Percentiles rank a stretch among this genome's conserved stretches.
Evolutionary conservation across 2,329 filamentous ascomycete species (phyloP).

Genomic region (Blastomyces parvus): DNA sequence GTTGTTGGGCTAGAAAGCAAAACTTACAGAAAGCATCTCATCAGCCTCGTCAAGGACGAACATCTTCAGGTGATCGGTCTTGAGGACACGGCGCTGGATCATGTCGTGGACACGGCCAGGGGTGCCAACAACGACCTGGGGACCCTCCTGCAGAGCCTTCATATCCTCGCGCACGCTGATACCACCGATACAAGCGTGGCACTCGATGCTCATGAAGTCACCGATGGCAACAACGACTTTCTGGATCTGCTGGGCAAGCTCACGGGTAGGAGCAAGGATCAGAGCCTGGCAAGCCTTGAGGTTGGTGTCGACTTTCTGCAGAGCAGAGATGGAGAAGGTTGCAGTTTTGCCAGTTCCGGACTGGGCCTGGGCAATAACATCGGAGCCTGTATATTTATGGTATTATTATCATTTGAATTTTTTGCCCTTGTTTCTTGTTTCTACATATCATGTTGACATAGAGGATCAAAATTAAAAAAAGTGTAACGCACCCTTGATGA

Average conservation of each 20-base stretch:
- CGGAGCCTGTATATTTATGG: slow-evolving; percentile 56
- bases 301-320: slow-evolving; percentile 95
- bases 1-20: background rate
- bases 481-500: slow-evolving; percentile 79
- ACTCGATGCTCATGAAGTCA: slow-evolving; percentile 99
- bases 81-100: slow-evolving; percentile 96
- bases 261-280: slow-evolving; percentile 94
- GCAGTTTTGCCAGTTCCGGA: slow-evolving; percentile 99
- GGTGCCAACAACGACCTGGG: slow-evolving; percentile 94
- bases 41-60: slow-evolving; percentile 99
- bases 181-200: slow-evolving; percentile 98
- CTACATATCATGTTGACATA: background rate
- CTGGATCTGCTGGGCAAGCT: slow-evolving; percentile 98
- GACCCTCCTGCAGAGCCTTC: slow-evolving; percentile 91
- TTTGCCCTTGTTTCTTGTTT: background rate
- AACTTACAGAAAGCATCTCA: slow-evolving; percentile 65
- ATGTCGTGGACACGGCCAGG: slow-evolving; percentile 98
- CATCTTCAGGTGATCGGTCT: slow-evolving; percentile 99
- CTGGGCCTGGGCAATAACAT: slow-evolving; percentile 99
- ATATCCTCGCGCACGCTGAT: slow-evolving; percentile 98
- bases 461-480: background rate
- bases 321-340: slow-evolving; percentile 97
- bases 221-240: slow-evolving; percentile 98
- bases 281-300: slow-evolving; percentile 97
- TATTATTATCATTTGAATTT: background rate